Percentiles rank a stretch among this genome's conserved stretches.
These are phyloP conservation scores for Cyathus pygmaeus DNA, from an alignment of 1,284 basidiomycete genomes.

Conservation along the genomic window DNA sequence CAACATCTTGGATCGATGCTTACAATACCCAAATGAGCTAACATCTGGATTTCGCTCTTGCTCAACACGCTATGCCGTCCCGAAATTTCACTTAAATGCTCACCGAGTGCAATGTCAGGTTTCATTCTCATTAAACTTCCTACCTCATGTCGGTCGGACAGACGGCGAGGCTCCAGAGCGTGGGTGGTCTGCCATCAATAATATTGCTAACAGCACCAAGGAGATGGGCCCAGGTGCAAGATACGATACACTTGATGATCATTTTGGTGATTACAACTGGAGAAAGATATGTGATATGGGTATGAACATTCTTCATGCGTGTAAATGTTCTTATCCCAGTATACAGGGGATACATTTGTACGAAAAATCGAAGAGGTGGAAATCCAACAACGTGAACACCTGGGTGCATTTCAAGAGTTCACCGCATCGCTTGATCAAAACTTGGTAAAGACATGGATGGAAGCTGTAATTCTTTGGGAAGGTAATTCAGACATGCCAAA, in stretches of 20 bases:
- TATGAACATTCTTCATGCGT: no score
- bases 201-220: conserved; percentile 22
- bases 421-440: conserved; percentile 4
- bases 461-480: conserved; percentile 16
- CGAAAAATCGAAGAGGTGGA: conserved; percentile 18
- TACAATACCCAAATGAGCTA: not conserved
- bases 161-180: conserved; percentile 40
- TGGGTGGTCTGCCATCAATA: conserved; percentile 35
- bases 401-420: conserved; percentile 13
- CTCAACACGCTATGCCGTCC: conserved; percentile 12
- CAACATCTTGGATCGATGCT: conserved; percentile 13
- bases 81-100: conserved; percentile 28
- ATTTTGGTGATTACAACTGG: conserved; percentile 37
- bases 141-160: conserved; percentile 23
- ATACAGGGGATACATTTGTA: conserved; percentile 11
- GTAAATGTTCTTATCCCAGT: no score
- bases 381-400: conserved; percentile 4
- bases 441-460: conserved; percentile 9
- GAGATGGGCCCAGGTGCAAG: conserved; percentile 43
- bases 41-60: conserved; percentile 1
- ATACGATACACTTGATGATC: conserved; percentile 39
- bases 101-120: conserved; percentile 25
- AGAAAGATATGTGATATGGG: conserved; percentile 25
- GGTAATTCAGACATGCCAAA: conserved; percentile 16
- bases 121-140: conserved; percentile 32